Conservation (phyloP, 257 asterid genomes). For the Orobanche coerulescens region DNA sequence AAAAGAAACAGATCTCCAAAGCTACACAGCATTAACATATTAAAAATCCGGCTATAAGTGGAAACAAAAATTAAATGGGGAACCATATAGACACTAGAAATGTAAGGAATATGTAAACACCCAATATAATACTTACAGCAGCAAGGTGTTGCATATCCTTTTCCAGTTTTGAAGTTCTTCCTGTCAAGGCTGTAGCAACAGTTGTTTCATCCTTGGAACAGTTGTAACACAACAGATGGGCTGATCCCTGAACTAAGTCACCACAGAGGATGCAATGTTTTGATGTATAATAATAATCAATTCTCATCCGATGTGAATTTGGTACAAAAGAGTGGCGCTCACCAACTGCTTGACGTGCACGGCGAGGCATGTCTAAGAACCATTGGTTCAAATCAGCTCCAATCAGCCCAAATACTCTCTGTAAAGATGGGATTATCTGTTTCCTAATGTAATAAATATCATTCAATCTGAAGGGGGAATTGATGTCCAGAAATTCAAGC, state of each 20-base stretch:
- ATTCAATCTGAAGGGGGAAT: slow-evolving; percentile 79
- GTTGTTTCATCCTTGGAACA: slow-evolving; percentile 61
- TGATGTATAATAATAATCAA: slow-evolving; percentile 73
- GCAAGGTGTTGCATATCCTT: slow-evolving; percentile 74
- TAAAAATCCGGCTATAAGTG: not conserved
- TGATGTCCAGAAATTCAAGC: slow-evolving; percentile 51
- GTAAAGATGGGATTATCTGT: slow-evolving; percentile 88
- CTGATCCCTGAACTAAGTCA: slow-evolving; percentile 60
- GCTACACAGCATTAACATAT: not conserved
- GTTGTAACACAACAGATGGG: slow-evolving; percentile 40
- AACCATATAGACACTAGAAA: not conserved
- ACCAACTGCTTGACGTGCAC: slow-evolving; percentile 52
- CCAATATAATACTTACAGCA: slow-evolving; percentile 57
- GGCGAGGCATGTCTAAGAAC: slow-evolving; percentile 86
- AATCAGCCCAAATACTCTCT: slow-evolving; percentile 85
- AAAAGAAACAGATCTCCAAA: not conserved
- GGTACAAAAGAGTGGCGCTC: slow-evolving; percentile 38
- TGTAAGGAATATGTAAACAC: not conserved
- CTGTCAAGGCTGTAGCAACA: slow-evolving; percentile 57
- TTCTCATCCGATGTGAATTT: slow-evolving; percentile 57
- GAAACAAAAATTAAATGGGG: not conserved
- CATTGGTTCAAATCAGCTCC: slow-evolving; percentile 82
- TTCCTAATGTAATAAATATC: slow-evolving; percentile 77
- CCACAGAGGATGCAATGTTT: slow-evolving; percentile 78
- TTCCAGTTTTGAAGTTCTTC: slow-evolving; percentile 74